phyloP scores from a whole-genome alignment of 352 stramenopile species.

The Phytopythium chamaehyphon region DNA sequence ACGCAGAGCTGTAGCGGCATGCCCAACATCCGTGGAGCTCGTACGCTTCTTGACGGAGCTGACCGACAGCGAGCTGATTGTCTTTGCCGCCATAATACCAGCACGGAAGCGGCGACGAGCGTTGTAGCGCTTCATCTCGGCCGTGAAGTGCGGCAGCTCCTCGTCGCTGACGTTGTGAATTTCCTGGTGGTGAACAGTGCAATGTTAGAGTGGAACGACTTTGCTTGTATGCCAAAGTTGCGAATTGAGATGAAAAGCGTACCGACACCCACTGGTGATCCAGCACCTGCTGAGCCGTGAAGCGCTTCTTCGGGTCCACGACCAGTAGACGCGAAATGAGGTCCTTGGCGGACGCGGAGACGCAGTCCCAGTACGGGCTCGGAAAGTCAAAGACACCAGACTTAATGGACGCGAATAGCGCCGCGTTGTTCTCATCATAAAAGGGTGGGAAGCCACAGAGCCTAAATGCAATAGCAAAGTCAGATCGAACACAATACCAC shows the following conservation, averaged over 20 bases:
- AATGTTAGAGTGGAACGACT: not conserved
- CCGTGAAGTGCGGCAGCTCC: conserved; percentile 81
- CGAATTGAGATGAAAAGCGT: not conserved
- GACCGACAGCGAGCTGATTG: conserved; percentile 40
- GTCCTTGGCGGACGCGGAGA: conserved; percentile 90
- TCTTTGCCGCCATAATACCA: conserved; percentile 78
- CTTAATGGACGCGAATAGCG: conserved; percentile 88
- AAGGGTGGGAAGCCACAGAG: conserved; percentile 95
- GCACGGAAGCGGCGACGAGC: conserved; percentile 72
- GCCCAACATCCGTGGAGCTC: conserved; percentile 30
- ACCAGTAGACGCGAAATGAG: conserved; percentile 90
- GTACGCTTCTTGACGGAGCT: conserved; percentile 44
- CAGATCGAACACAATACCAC: conserved; percentile 20
- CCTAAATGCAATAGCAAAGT: conserved; percentile 31
- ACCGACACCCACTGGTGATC: conserved; percentile 84
- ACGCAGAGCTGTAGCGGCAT: conserved; percentile 13
- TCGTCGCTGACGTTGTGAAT: conserved; percentile 71
- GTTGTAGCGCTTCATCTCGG: conserved; percentile 89
- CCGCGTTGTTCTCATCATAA: conserved; percentile 91
- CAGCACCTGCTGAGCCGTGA: conserved; percentile 82
- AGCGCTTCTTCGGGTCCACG: conserved; percentile 87
- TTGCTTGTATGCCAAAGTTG: not conserved
- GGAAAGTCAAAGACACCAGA: conserved; percentile 90
- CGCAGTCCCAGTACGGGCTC: conserved; percentile 93
- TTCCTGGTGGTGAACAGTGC: conserved; percentile 20